Conservation (phyloP, 331 rosid genomes). For the Prunus yedoensis region DNA sequence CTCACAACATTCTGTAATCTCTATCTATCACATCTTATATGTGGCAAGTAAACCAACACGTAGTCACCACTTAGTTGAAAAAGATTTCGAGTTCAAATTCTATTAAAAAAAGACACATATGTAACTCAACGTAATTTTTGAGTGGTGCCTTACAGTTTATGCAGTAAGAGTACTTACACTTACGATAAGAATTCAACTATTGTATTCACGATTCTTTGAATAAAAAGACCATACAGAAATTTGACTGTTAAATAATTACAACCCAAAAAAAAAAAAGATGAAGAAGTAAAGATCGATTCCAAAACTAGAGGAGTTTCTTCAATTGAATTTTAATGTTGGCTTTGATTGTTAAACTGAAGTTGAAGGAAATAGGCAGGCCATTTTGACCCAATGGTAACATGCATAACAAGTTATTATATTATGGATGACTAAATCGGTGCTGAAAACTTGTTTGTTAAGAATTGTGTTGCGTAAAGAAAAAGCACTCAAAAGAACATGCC, state of each 20-base stretch:
- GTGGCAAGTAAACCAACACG: background rate
- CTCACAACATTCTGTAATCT: too few relatives aligned
- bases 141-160: background rate
- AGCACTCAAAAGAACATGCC: background rate
- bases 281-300: too few relatives aligned
- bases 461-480: background rate
- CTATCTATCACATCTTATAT: background rate
- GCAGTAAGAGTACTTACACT: background rate
- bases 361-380: too few relatives aligned
- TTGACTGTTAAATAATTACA: too few relatives aligned
- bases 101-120: background rate
- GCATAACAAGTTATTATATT: too few relatives aligned
- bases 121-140: background rate
- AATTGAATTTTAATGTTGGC: too few relatives aligned
- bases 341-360: too few relatives aligned
- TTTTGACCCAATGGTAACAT: too few relatives aligned
- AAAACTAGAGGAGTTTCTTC: too few relatives aligned
- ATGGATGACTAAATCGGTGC: too few relatives aligned
- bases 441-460: too few relatives aligned
- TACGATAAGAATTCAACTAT: background rate
- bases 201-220: background rate
- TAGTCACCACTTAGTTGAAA: background rate
- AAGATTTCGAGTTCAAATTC: background rate
- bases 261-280: too few relatives aligned
- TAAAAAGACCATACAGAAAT: background rate